Percentiles rank a stretch among this genome's conserved stretches.
phyloP scores from a whole-genome alignment of 1,284 basidiomycete species.

The Boletellus dicymbophilus region DNA sequence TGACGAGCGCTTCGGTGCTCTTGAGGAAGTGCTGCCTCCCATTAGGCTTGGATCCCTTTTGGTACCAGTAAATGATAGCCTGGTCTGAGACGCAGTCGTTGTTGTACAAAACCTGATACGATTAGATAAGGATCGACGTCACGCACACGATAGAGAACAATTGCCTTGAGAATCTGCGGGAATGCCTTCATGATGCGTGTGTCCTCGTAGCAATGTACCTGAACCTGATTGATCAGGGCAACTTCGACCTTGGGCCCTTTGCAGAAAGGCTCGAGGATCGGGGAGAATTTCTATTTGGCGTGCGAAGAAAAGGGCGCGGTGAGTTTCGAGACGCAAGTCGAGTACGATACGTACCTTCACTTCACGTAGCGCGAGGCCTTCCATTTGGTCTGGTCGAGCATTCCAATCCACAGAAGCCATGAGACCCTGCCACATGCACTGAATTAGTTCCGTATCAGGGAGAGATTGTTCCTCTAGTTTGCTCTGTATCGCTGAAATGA shows the following conservation, averaged over 20 bases:
- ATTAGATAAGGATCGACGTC: neutral
- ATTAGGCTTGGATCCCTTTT: conserved; percentile 94
- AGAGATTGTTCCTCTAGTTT: conserved; percentile 71
- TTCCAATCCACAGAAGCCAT: conserved; percentile 88
- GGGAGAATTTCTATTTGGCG: conserved; percentile 67
- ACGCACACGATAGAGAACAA: conserved; percentile 1
- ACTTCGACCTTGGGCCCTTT: conserved; percentile 88
- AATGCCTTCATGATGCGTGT: conserved; percentile 93
- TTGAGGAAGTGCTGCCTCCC: conserved; percentile 95
- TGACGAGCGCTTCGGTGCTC: conserved; percentile 85
- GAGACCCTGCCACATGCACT: conserved; percentile 91
- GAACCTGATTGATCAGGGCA: conserved; percentile 89
- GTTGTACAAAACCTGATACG: conserved; percentile 83
- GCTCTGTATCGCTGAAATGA: conserved; percentile 71
- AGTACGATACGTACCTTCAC: conserved; percentile 58
- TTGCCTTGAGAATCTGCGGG: conserved; percentile 89
- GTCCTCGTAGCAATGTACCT: conserved; percentile 94
- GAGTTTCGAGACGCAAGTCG: neutral
- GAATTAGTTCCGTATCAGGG: conserved; percentile 81
- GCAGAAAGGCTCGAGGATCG: conserved; percentile 89
- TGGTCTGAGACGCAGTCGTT: conserved; percentile 93
- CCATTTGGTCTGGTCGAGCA: conserved; percentile 87
- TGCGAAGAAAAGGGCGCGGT: conserved; percentile 1
- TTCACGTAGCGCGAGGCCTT: conserved; percentile 82
- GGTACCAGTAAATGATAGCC: conserved; percentile 97